Conservation (phyloP, 495 filamentous ascomycete species). For the Clohesyomyces aquaticus region DNA sequence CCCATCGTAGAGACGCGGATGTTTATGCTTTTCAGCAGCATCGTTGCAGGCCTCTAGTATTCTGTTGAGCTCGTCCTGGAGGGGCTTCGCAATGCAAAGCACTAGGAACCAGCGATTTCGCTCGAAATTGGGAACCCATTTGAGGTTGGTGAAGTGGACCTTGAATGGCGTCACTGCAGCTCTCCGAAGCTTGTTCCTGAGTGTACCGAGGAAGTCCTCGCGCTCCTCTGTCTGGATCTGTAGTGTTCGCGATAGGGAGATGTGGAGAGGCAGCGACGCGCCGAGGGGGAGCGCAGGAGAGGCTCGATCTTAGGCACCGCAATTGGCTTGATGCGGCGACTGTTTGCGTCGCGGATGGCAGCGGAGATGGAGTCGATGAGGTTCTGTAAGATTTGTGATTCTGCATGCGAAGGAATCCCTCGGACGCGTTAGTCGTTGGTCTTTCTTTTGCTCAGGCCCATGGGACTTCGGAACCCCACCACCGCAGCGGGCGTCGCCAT, state of each 20-base stretch:
- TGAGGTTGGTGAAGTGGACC: constrained; percentile 52
- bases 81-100: constrained; percentile 57
- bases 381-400: constrained; percentile 57
- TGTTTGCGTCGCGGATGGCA: constrained; percentile 18
- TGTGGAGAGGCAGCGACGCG: constrained; percentile 79
- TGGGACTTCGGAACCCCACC: constrained; percentile 6
- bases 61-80: constrained; percentile 60
- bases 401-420: constrained; percentile 71
- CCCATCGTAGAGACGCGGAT: constrained; percentile 70
- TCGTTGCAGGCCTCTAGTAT: constrained; percentile 70
- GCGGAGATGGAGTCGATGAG: constrained; percentile 54
- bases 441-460: too few species aligned
- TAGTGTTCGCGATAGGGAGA: constrained; percentile 82
- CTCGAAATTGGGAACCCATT: constrained; percentile 76
- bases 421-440: constrained; percentile 47
- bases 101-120: constrained; percentile 87
- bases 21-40: constrained; percentile 60
- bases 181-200: constrained; percentile 48
- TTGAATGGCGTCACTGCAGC: constrained; percentile 58
- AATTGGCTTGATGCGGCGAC: constrained; percentile 2
- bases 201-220: constrained; percentile 59
- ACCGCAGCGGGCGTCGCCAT: too few species aligned
- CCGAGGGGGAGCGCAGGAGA: constrained; percentile 77
- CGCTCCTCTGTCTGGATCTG: constrained; percentile 67
- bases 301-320: constrained; percentile 52